phyloP scores from a whole-genome alignment of 2,329 filamentous ascomycete species.

The Sodiomyces alkalinus region DNA sequence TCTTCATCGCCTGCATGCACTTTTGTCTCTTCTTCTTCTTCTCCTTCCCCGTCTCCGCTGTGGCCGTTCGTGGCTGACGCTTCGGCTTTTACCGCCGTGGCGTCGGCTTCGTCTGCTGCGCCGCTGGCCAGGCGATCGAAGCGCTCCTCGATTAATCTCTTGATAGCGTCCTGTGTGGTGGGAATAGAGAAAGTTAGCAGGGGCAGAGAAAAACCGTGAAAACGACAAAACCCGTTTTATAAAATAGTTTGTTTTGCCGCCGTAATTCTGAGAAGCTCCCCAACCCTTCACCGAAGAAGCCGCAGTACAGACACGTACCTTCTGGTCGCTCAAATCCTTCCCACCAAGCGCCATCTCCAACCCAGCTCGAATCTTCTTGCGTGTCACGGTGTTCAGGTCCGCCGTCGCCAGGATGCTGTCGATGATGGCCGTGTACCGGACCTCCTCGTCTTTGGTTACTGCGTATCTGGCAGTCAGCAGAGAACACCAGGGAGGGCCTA shows the following conservation, averaged over 20 bases:
- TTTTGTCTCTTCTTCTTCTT: too few species aligned
- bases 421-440: slow-evolving; percentile 41
- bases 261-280: too few species aligned
- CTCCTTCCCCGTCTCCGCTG: slow-evolving; percentile 2
- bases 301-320: too few species aligned
- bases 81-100: slow-evolving; percentile 16
- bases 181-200: neutral
- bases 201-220: too few species aligned
- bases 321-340: slow-evolving; percentile 43
- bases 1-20: slow-evolving; percentile 12
- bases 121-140: slow-evolving; percentile 52
- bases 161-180: slow-evolving; percentile 46
- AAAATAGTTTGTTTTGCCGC: too few species aligned
- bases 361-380: slow-evolving; percentile 45
- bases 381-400: slow-evolving; percentile 46
- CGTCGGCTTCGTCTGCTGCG: slow-evolving; percentile 28
- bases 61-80: slow-evolving; percentile 9
- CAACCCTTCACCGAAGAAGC: too few species aligned
- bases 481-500: too few species aligned
- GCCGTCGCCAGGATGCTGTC: slow-evolving; percentile 42
- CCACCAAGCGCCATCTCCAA: slow-evolving; percentile 38
- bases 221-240: too few species aligned
- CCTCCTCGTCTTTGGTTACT: slow-evolving; percentile 36
- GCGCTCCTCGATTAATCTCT: slow-evolving; percentile 55
- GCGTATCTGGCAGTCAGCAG: too few species aligned